These are phyloP conservation scores for Naganishia kalamii DNA, from an alignment of 768 basidiomycete genomes.

Conservation along the genomic window DNA sequence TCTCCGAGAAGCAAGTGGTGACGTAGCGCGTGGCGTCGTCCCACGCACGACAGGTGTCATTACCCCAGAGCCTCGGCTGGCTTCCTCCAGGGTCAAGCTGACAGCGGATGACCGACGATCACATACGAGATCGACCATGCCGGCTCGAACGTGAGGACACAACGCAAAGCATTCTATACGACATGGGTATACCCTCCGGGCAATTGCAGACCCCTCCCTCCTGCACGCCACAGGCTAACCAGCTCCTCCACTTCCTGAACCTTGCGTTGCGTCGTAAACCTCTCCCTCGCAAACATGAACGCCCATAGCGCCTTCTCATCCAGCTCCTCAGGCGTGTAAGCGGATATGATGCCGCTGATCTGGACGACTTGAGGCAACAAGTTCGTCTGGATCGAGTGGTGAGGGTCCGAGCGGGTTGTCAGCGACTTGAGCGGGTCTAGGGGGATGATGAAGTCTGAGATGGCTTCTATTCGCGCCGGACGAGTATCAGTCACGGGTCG, in stretches of 20 bases:
- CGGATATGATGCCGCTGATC: slow-evolving; percentile 10
- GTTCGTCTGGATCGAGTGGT: not conserved
- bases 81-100: no score
- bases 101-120: not conserved
- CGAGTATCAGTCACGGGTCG: not conserved
- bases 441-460: slow-evolving; percentile 24
- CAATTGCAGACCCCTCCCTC: slow-evolving; percentile 29
- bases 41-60: no score
- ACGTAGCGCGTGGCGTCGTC: no score
- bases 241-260: slow-evolving; percentile 12
- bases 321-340: slow-evolving; percentile 2
- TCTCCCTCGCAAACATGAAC: slow-evolving; percentile 25
- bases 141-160: no score
- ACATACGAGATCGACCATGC: not conserved
- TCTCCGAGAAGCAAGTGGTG: no score
- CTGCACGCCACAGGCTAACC: slow-evolving; percentile 19
- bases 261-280: slow-evolving; percentile 10
- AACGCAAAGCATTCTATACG: no score
- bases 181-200: not conserved
- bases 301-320: slow-evolving; percentile 22
- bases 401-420: not conserved
- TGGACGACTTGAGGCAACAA: slow-evolving; percentile 17
- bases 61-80: no score
- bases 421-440: slow-evolving; percentile 11
- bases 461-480: slow-evolving; percentile 11